These are phyloP conservation scores for Neopestalotiopsis sp. DNA, from an alignment of 2,329 filamentous ascomycete species.

Conservation along the genomic window DNA sequence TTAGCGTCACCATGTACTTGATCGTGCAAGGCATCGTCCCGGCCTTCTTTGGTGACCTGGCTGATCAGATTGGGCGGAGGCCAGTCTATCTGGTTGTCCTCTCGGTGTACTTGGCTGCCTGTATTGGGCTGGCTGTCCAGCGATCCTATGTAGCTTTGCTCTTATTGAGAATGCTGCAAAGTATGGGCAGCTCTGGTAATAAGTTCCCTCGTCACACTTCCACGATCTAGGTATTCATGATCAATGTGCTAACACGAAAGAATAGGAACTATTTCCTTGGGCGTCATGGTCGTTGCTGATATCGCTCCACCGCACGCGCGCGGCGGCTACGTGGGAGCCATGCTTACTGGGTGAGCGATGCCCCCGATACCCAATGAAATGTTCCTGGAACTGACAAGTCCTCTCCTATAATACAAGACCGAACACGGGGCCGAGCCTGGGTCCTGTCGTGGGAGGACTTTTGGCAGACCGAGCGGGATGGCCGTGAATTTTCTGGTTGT, in stretches of 20 bases:
- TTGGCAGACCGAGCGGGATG: conserved; percentile 17
- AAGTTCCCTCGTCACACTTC: too few species aligned
- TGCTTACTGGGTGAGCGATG: conserved; percentile 7
- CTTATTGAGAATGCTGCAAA: conserved; percentile 22
- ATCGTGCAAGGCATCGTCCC: conserved; percentile 17
- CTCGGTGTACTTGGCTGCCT: conserved; percentile 18
- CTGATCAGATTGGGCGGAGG: conserved; percentile 20
- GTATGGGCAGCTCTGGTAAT: conserved; percentile 19
- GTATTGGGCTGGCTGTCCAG: conserved; percentile 21
- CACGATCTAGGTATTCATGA: too few species aligned
- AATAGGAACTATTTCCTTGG: conserved; percentile 70
- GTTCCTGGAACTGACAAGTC: not conserved
- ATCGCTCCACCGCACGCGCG: conserved; percentile 68
- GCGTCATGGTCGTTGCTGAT: conserved; percentile 57
- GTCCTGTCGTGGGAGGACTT: conserved; percentile 19
- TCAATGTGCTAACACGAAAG: conserved; percentile 47
- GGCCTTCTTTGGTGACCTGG: conserved; percentile 17
- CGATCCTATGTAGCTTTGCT: conserved; percentile 17
- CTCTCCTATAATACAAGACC: not conserved
- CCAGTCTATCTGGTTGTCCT: conserved; percentile 14
- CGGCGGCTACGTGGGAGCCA: conserved; percentile 58
- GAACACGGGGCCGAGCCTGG: conserved; percentile 15
- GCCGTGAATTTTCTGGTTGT: conserved; percentile 23
- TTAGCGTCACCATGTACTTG: conserved; percentile 30
- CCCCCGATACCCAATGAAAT: too few species aligned